Conservation (phyloP, 306 rosid species). For the Corylus americana region DNA sequence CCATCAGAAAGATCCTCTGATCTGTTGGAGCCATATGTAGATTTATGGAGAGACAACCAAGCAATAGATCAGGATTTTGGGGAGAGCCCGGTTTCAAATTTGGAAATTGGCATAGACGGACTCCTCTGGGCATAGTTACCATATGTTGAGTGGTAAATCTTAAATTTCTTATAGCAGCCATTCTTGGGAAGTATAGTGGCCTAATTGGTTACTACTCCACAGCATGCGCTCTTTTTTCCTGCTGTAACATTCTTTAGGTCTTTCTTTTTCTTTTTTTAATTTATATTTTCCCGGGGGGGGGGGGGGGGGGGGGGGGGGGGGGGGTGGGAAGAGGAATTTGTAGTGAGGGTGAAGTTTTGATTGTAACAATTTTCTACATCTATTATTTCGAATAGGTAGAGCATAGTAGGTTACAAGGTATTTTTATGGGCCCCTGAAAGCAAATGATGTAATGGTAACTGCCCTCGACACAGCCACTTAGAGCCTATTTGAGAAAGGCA, state of each 20-base stretch:
- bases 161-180: constrained; percentile 2
- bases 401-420: neutral
- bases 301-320: neutral
- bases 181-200: neutral
- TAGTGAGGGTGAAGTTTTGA: neutral
- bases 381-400: neutral
- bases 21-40: constrained; percentile 70
- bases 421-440: constrained; percentile 9
- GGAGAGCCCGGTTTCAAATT: constrained; percentile 72
- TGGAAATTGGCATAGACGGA: constrained; percentile 74
- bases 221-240: neutral
- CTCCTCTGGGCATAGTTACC: constrained; percentile 63
- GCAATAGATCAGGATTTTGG: constrained; percentile 45
- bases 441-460: constrained; percentile 18
- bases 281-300: neutral
- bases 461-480: too few relatives aligned
- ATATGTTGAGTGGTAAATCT: constrained; percentile 1
- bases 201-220: neutral
- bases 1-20: constrained; percentile 85
- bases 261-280: neutral
- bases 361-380: constrained; percentile 6
- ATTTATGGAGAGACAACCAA: constrained; percentile 46
- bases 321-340: neutral
- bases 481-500: too few relatives aligned
- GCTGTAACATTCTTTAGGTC: neutral